A percentile compares a stretch with the other conserved stretches of the same genome.
Conservation (phyloP, 2,329 filamentous ascomycete genomes). For the Geosmithia flava region DNA sequence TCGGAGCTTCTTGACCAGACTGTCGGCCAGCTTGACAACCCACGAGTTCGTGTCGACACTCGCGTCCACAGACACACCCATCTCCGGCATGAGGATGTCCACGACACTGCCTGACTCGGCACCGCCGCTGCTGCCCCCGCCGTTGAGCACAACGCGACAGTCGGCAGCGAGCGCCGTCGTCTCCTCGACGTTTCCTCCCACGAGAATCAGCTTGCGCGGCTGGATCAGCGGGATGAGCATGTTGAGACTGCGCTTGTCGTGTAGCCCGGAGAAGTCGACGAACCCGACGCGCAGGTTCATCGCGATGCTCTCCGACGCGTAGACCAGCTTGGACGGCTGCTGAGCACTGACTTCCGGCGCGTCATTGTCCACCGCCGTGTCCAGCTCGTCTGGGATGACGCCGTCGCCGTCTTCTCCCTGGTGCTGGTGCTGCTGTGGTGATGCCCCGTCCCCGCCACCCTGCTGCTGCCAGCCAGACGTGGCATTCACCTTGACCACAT, state of each 20-base stretch:
- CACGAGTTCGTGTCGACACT: constrained; percentile 97
- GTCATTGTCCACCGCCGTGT: constrained; percentile 43
- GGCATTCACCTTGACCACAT: constrained; percentile 26
- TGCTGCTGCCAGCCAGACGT: constrained; percentile 33
- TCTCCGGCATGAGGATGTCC: constrained; percentile 69
- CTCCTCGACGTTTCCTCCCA: constrained; percentile 69
- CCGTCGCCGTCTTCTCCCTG: constrained; percentile 12
- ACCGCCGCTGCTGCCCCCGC: constrained; percentile 17
- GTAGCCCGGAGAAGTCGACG: constrained; percentile 83
- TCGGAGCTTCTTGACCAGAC: constrained; percentile 72
- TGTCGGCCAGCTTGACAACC: constrained; percentile 81
- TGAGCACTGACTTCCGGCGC: constrained; percentile 25
- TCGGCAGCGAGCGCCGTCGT: constrained; percentile 68
- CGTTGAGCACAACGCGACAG: constrained; percentile 56
- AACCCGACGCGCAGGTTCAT: constrained; percentile 70
- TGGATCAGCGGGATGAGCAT: constrained; percentile 92
- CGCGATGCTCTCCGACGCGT: constrained; percentile 48
- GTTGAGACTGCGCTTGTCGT: constrained; percentile 86
- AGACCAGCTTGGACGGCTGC: constrained; percentile 66
- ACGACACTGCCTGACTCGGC: constrained; percentile 19
- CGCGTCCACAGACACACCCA: constrained; percentile 69
- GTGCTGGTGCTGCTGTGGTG: constrained; percentile 22
- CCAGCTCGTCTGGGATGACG: constrained; percentile 40
- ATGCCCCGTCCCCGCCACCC: constrained; percentile 14
- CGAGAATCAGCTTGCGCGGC: constrained; percentile 87